phyloP scores from a whole-genome alignment of 2,329 filamentous ascomycete genomes.

The Scortechinia acanthostroma region DNA sequence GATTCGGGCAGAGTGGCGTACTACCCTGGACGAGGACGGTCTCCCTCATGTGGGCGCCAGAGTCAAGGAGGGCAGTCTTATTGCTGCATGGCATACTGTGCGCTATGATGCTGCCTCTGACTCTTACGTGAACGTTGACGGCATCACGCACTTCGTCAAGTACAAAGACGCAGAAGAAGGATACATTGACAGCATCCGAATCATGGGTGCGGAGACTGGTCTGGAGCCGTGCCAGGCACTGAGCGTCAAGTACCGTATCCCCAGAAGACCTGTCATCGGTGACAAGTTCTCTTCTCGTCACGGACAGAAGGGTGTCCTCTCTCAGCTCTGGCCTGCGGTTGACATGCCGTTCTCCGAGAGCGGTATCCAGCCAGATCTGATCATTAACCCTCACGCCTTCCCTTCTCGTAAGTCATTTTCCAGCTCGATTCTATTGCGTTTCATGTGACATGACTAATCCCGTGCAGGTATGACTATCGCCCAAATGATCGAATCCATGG shows the following conservation, averaged over 20 bases:
- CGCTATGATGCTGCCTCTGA: slow-evolving; percentile 67
- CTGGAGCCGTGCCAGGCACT: slow-evolving; percentile 79
- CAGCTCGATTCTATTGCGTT: neutral
- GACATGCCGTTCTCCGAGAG: slow-evolving; percentile 97
- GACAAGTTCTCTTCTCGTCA: slow-evolving; percentile 99
- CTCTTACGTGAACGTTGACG: slow-evolving; percentile 77
- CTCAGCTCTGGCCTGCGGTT: slow-evolving; percentile 86
- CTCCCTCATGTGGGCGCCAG: slow-evolving; percentile 74
- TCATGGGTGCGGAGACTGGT: slow-evolving; percentile 80
- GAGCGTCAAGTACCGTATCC: slow-evolving; percentile 87
- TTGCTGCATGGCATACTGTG: slow-evolving; percentile 86
- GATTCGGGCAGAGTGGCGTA: slow-evolving; percentile 64
- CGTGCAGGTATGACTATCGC: slow-evolving; percentile 82
- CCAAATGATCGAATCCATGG: slow-evolving; percentile 96
- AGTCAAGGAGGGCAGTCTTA: slow-evolving; percentile 72
- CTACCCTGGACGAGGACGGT: slow-evolving; percentile 78
- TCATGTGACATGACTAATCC: neutral
- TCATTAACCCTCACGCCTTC: slow-evolving; percentile 99
- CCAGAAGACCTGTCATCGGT: slow-evolving; percentile 84
- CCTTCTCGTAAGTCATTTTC: slow-evolving; percentile 51
- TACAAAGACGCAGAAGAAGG: slow-evolving; percentile 88
- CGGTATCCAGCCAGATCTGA: slow-evolving; percentile 92
- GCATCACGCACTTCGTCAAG: slow-evolving; percentile 78
- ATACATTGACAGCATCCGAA: slow-evolving; percentile 85
- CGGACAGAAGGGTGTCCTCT: slow-evolving; percentile 94